Base-by-base conservation (phyloP, 2,329 filamentous ascomycete species). In the Colletotrichum phormii region DNA sequence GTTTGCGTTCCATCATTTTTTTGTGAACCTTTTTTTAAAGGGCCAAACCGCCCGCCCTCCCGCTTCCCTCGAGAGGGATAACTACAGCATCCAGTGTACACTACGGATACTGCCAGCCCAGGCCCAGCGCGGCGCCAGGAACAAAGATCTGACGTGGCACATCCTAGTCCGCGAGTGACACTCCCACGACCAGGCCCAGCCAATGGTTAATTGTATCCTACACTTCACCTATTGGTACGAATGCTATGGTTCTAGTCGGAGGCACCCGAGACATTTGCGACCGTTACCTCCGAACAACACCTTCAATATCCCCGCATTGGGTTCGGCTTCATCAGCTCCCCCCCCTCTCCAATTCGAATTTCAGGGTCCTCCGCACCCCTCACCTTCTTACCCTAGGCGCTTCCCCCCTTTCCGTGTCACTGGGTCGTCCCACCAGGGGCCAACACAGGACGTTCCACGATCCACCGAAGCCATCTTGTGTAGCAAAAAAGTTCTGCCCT, bases 81-180 rank as follows among this genome's bases (percentile, higher is more conserved):
- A 26, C 18, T 59, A 13, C 35, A 35, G 35, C 26, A 11, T 22
- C 7, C 42, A 5, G 18, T 22, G 18, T 18, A 42, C 26, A 29
- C 26, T 29, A 29, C 13, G 13, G 37, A 42, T 42, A 42, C 37
- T 42, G 37, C 37, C 13, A 18, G 37, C 42, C 33, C 42, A 49
- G 18, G 42, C 18, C 42, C 15, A 8, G 37, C 37, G 3, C 18
- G 29, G 60, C 35, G 11, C 35, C 29, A 58, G 63, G 64, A 55
- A 55, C 33, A 49, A 35, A 24, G 35, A 57, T 61, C 33, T 71
- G 68, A 67, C 68, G 68, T 71, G 68, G 63, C 68, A 62, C 13
- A 2, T 24, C 53, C 53, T 42, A 35, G 33, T 42, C 62, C 35
- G n/a, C 49, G 22, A n/a, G 33, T 22, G 49, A 37, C 31, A 22